These are phyloP conservation scores for Anacardium occidentale DNA, from an alignment of 345 rosid genomes.

Conservation along the genomic window DNA sequence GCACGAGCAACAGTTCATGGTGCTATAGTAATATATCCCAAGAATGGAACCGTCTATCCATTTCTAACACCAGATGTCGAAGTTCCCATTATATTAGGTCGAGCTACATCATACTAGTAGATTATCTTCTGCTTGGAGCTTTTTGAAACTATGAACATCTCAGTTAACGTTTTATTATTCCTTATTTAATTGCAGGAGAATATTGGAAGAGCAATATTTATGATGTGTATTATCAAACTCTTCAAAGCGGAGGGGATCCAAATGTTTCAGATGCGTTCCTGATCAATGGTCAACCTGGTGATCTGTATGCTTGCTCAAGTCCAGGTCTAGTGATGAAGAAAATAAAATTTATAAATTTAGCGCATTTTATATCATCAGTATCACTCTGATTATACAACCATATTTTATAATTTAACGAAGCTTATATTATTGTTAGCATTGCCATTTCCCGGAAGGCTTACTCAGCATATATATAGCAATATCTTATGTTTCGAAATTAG, in stretches of 20 bases:
- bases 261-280: background rate
- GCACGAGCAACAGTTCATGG: constrained; percentile 39
- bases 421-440: too few relatives aligned
- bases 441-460: too few relatives aligned
- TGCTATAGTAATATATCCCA: constrained; percentile 33
- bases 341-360: too few relatives aligned
- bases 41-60: constrained; percentile 31
- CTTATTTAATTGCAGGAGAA: constrained; percentile 22
- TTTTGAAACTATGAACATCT: too few relatives aligned
- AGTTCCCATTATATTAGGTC: constrained; percentile 34
- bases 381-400: too few relatives aligned
- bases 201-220: constrained; percentile 35
- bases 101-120: too few relatives aligned
- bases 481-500: too few relatives aligned
- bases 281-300: background rate
- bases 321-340: background rate
- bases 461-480: too few relatives aligned
- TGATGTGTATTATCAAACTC: constrained; percentile 1
- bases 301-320: constrained; percentile 28
- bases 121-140: too few relatives aligned
- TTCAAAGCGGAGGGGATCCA: constrained; percentile 25
- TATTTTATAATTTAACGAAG: too few relatives aligned
- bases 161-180: too few relatives aligned
- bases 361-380: too few relatives aligned
- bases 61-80: constrained; percentile 29